Base-by-base conservation (phyloP, 2,329 filamentous ascomycete genomes). In the Diaporthe eres region DNA sequence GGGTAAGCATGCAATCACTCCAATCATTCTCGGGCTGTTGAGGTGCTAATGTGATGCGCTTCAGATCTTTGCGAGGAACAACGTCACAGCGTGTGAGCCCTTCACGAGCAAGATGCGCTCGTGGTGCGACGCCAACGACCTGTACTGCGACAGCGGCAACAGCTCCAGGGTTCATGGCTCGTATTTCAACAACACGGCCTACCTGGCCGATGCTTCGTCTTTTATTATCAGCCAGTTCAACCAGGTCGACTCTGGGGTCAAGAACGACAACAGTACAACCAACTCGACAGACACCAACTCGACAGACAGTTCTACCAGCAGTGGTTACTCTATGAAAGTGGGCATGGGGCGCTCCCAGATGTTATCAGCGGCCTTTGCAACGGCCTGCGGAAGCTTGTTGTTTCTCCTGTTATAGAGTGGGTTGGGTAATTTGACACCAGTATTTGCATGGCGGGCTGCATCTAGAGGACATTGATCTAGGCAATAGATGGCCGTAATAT, bases 51-150 rank as follows among this genome's bases (percentile, higher is more conserved):
- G 15, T 6, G 13, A 7, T 49, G 9, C 10, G 31, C 5, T 49
- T 8, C 28, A 81, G 79, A 63, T 82, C 63, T 81, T 81, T 58
- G 76, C 78, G 25, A 79, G 81, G 17, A 34, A 73, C 3, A 76
- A 78, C 68, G 44, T 76, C 28, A 75, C 77, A 6, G 75, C 77
- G 22, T 81, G 80, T 65, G 78, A 79, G 74, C 74, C 77, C 4
- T 80, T 78, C 58, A 75, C 77, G 22, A 71, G 75, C 47, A 68
- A 74, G 17, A 81, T 82, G 61, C 76, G 77, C 53, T 79, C 78
- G 58, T 81, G 79, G 76, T 81, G 81, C 61, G 78, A 82, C 65
- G 74, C 74, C 2, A 80, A 79, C 57, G 81, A 82, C 55, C 75
- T 80, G 2, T 82, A 80, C 74, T 82, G 81, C 74, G 79, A 80